These are phyloP conservation scores for Emergomyces africanus DNA, from an alignment of 2,329 filamentous ascomycete genomes.

Conservation along the genomic window DNA sequence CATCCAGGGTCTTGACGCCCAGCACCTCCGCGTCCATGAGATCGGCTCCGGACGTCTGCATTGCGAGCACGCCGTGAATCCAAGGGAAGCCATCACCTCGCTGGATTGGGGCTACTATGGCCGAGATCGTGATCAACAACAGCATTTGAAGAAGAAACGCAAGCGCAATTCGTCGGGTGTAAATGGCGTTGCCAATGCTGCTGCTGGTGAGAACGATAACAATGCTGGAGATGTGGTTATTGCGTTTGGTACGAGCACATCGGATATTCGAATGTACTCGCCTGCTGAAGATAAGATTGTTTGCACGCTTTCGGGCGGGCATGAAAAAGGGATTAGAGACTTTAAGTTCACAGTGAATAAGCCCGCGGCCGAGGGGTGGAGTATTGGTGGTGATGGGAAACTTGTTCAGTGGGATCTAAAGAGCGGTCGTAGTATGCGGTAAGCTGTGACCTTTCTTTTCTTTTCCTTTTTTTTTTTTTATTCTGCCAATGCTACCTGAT, in stretches of 20 bases:
- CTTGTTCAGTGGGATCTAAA: constrained; percentile 40
- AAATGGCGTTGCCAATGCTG: constrained; percentile 21
- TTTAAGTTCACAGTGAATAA: constrained; percentile 37
- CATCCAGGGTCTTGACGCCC: constrained; percentile 40
- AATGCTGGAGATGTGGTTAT: constrained; percentile 30
- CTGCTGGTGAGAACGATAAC: constrained; percentile 18
- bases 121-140: constrained; percentile 18
- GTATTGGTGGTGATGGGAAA: constrained; percentile 40
- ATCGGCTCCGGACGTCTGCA: constrained; percentile 37
- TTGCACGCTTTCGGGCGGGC: constrained; percentile 31
- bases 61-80: constrained; percentile 37
- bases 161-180: constrained; percentile 31
- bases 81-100: constrained; percentile 36
- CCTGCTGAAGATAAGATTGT: constrained; percentile 36
- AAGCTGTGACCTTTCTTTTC: constrained; percentile 9
- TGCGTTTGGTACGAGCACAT: constrained; percentile 37
- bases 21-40: constrained; percentile 41
- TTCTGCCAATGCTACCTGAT: too few species aligned
- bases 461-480: not conserved
- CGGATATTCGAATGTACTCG: constrained; percentile 39
- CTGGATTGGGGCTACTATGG: constrained; percentile 39
- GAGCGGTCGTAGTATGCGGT: constrained; percentile 33
- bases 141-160: constrained; percentile 38
- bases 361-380: constrained; percentile 36
- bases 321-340: constrained; percentile 36